phyloP scores from a whole-genome alignment of 2,329 filamentous ascomycete species.

The Neoscytalidium dimidiatum region DNA sequence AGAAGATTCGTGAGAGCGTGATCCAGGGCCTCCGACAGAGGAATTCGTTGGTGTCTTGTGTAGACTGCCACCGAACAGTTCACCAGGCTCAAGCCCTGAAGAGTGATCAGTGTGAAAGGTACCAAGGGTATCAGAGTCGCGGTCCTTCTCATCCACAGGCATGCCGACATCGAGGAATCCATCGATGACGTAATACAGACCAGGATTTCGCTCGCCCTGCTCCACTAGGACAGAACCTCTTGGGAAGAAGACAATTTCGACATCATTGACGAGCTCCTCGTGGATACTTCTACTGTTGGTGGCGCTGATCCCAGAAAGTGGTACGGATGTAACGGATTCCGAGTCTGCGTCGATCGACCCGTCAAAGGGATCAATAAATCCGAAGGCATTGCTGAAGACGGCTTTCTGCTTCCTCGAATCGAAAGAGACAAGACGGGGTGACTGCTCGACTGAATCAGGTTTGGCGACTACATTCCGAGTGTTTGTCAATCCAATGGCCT shows the following conservation, averaged over 20 bases:
- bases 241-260: slow-evolving; percentile 97
- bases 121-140: slow-evolving; percentile 46
- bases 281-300: slow-evolving; percentile 47
- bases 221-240: slow-evolving; percentile 93
- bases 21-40: slow-evolving; percentile 23
- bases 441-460: slow-evolving; percentile 76
- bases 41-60: slow-evolving; percentile 30
- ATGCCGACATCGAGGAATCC: slow-evolving; percentile 94
- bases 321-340: slow-evolving; percentile 71
- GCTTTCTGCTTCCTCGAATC: slow-evolving; percentile 81
- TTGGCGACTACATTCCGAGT: slow-evolving; percentile 65
- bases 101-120: slow-evolving; percentile 35
- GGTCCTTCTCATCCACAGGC: slow-evolving; percentile 66
- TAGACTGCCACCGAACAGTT: slow-evolving; percentile 27
- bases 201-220: slow-evolving; percentile 94
- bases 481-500: slow-evolving; percentile 80
- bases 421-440: slow-evolving; percentile 79
- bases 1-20: slow-evolving; percentile 24
- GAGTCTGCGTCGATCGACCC: slow-evolving; percentile 77
- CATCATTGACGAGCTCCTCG: slow-evolving; percentile 83
- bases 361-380: slow-evolving; percentile 84
- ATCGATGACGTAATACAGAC: slow-evolving; percentile 95
- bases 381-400: slow-evolving; percentile 84
- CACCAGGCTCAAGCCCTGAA: slow-evolving; percentile 37
- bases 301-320: slow-evolving; percentile 52